Evolutionary conservation across 306 rosid species (phyloP).

Genomic region (Pueraria montana): DNA sequence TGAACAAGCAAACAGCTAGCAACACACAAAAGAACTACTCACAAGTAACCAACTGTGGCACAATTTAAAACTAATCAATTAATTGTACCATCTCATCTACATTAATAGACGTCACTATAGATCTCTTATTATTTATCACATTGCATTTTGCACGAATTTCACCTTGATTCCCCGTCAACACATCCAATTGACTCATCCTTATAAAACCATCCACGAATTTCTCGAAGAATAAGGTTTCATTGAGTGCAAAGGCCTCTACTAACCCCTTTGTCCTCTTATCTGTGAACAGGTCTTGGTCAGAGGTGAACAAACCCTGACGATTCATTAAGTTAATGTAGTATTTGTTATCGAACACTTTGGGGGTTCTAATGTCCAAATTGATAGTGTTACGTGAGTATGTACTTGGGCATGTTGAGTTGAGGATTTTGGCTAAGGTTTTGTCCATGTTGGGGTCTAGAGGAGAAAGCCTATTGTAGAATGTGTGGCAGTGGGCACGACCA

Average conservation of each 20-base stretch:
- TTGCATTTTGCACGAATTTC: conserved; percentile 31
- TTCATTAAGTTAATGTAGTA: conserved; percentile 18
- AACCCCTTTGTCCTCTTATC: conserved; percentile 15
- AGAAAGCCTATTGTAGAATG: conserved; percentile 29
- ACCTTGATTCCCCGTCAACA: conserved; percentile 10
- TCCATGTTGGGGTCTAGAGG: conserved; percentile 16
- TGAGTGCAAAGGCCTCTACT: neutral
- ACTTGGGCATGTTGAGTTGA: neutral
- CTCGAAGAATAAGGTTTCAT: neutral
- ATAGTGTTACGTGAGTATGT: conserved; percentile 5
- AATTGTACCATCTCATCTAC: neutral
- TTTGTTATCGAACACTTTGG: neutral
- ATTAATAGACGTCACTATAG: no score
- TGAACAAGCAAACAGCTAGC: neutral
- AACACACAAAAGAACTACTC: neutral
- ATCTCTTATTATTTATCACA: neutral
- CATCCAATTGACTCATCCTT: conserved; percentile 30
- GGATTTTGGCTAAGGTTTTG: conserved; percentile 8
- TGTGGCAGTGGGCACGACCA: conserved; percentile 28
- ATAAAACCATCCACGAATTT: neutral
- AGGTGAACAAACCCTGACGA: conserved; percentile 13
- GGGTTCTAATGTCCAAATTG: neutral
- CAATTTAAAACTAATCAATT: neutral
- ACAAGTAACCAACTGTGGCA: no score
- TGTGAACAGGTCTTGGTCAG: conserved; percentile 1